Conservation (phyloP, 2,329 filamentous ascomycete genomes). For the Sporothrix dimorphospora region DNA sequence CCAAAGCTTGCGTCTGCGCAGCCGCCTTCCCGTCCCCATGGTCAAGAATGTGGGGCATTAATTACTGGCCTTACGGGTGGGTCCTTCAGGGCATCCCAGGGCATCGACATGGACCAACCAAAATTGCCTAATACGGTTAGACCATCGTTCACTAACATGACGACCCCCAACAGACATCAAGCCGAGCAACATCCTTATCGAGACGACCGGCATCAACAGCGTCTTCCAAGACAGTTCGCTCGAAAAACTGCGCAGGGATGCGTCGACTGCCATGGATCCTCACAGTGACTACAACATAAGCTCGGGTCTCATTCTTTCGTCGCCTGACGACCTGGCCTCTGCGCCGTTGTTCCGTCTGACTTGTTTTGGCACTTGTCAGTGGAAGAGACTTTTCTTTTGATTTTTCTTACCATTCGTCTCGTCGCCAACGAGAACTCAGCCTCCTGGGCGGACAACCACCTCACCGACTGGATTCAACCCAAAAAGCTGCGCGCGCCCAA, state of each 20-base stretch:
- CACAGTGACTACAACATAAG: slow-evolving; percentile 21
- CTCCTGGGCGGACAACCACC: slow-evolving; percentile 3
- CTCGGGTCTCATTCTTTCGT: not conserved
- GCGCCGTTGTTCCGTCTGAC: slow-evolving; percentile 15
- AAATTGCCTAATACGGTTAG: not conserved
- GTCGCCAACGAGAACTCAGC: not conserved
- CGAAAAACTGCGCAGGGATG: not conserved
- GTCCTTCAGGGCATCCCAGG: not conserved
- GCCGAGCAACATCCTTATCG: slow-evolving; percentile 23
- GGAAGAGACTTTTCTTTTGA: not conserved
- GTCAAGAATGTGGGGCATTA: not conserved
- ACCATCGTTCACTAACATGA: not conserved
- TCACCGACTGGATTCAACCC: slow-evolving; percentile 27
- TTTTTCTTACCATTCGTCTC: too few relatives aligned
- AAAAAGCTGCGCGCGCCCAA: slow-evolving; percentile 23
- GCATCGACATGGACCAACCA: not conserved
- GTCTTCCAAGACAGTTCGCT: slow-evolving; percentile 11
- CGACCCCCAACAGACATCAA: slow-evolving; percentile 23
- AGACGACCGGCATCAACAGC: slow-evolving; percentile 13
- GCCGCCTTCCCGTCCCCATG: slow-evolving; percentile 9
- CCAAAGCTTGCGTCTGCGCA: not conserved
- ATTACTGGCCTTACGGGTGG: too few relatives aligned
- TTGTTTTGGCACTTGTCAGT: slow-evolving; percentile 4
- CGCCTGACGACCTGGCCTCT: not conserved
- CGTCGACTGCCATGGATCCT: not conserved